These are phyloP conservation scores for Botrytis fabae DNA, from an alignment of 2,329 filamentous ascomycete genomes.

Conservation along the genomic window DNA sequence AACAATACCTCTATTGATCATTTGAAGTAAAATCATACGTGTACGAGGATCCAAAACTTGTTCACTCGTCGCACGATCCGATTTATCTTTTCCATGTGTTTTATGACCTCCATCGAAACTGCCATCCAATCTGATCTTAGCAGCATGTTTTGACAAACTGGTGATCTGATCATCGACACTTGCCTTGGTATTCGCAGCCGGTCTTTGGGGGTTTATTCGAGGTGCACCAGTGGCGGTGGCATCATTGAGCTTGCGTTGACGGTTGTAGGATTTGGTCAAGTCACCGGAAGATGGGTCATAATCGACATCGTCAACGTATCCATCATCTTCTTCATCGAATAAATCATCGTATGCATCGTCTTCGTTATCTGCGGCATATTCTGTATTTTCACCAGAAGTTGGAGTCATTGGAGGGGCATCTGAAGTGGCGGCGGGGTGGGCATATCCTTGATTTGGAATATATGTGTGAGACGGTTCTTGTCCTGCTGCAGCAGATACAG, in stretches of 20 bases:
- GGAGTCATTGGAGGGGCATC: constrained; percentile 40
- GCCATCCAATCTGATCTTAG: constrained; percentile 78
- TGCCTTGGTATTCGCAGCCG: constrained; percentile 74
- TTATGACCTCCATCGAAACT: constrained; percentile 52
- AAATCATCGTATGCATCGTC: constrained; percentile 49
- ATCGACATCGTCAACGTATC: constrained; percentile 57
- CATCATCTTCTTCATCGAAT: constrained; percentile 61
- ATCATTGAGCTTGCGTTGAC: constrained; percentile 68
- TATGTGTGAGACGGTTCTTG: constrained; percentile 50
- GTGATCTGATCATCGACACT: constrained; percentile 86
- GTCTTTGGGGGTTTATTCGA: constrained; percentile 76
- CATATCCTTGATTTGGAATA: constrained; percentile 51
- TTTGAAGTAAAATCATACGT: constrained; percentile 91
- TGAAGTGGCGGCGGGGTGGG: constrained; percentile 42
- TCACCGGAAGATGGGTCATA: constrained; percentile 62
- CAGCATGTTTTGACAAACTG: constrained; percentile 79
- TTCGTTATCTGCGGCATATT: constrained; percentile 42
- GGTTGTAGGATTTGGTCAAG: constrained; percentile 81
- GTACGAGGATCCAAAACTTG: constrained; percentile 93
- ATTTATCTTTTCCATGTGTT: constrained; percentile 74
- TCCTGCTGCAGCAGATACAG: constrained; percentile 43
- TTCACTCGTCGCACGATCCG: constrained; percentile 89
- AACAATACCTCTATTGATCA: constrained; percentile 89
- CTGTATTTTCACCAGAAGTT: constrained; percentile 36
- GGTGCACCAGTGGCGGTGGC: constrained; percentile 49